Evolutionary conservation across 495 filamentous ascomycete genomes (phyloP).

Genomic region (Neurospora tetraspora): DNA sequence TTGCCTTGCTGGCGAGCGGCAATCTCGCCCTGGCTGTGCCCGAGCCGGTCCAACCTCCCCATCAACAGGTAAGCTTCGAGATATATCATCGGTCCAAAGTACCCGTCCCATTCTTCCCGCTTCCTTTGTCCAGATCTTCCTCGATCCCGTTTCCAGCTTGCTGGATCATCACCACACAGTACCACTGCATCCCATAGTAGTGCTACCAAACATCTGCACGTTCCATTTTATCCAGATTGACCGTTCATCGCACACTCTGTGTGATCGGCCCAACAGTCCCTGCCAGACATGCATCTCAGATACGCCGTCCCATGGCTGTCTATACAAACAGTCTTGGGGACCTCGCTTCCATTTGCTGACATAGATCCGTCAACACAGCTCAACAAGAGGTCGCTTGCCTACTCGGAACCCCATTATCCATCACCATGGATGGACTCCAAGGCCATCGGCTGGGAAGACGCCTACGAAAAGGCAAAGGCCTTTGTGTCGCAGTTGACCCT

Average conservation of each 20-base stretch:
- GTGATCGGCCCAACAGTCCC: constrained; percentile 1
- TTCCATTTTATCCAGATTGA: constrained; percentile 8
- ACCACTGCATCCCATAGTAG: not conserved
- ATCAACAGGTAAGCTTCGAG: constrained; percentile 5
- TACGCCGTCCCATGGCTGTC: constrained; percentile 12
- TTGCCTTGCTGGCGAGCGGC: constrained; percentile 12
- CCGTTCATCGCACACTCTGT: constrained; percentile 1
- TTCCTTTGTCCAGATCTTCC: not conserved
- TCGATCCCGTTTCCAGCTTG: constrained; percentile 1
- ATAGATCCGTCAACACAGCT: constrained; percentile 10
- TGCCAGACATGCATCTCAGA: constrained; percentile 15
- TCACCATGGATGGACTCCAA: constrained; percentile 70
- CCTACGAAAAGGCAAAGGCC: constrained; percentile 62
- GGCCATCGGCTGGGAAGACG: constrained; percentile 64
- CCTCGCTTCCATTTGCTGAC: constrained; percentile 14
- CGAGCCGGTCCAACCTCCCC: not conserved
- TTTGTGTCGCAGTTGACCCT: constrained; percentile 81
- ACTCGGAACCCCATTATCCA: constrained; percentile 59
- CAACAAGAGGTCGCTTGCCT: constrained; percentile 16
- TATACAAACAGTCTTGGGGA: not conserved
- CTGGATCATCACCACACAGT: not conserved
- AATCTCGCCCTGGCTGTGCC: constrained; percentile 8
- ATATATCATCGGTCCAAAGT: not conserved
- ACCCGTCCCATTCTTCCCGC: not conserved
- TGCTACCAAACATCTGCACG: constrained; percentile 2